phyloP scores from a whole-genome alignment of 345 rosid genomes.

The Geranium brycei region DNA sequence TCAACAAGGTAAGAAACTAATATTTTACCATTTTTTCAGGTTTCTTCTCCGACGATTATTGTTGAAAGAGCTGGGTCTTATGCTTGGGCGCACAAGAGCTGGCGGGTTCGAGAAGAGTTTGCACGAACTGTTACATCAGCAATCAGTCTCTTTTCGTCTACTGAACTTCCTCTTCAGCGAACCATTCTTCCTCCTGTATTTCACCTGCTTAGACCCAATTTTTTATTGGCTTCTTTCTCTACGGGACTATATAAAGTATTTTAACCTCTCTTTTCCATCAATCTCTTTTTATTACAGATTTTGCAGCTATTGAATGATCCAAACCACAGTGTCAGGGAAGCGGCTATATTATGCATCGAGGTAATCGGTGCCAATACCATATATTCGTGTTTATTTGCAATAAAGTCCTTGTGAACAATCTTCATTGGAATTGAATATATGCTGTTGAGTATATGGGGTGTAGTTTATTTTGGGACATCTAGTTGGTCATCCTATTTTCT shows the following conservation, averaged over 20 bases:
- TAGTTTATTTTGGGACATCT: not conserved
- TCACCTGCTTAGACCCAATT: constrained; percentile 2
- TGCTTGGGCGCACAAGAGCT: constrained; percentile 93
- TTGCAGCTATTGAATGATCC: constrained; percentile 87
- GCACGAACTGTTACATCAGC: constrained; percentile 90
- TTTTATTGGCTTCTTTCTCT: not conserved
- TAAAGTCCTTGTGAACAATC: not conserved
- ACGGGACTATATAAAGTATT: too few species aligned
- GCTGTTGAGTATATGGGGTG: not conserved
- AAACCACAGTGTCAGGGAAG: constrained; percentile 83
- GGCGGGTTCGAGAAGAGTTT: constrained; percentile 97
- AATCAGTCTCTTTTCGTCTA: constrained; percentile 81
- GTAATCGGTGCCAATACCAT: constrained; percentile 17
- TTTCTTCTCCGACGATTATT: constrained; percentile 92
- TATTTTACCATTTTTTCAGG: constrained; percentile 32
- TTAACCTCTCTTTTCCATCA: not conserved
- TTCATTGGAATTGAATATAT: not conserved
- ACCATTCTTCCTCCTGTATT: constrained; percentile 87
- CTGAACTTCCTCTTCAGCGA: constrained; percentile 95
- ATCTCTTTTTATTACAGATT: constrained; percentile 35
- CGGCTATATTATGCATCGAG: constrained; percentile 89
- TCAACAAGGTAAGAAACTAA: not conserved
- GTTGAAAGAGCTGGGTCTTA: constrained; percentile 95
- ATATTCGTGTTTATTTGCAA: not conserved
- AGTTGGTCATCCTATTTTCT: not conserved